A percentile compares a stretch with the other conserved stretches of the same genome.
phyloP scores from a whole-genome alignment of 768 basidiomycete genomes.

The Suillus ampliporus region DNA sequence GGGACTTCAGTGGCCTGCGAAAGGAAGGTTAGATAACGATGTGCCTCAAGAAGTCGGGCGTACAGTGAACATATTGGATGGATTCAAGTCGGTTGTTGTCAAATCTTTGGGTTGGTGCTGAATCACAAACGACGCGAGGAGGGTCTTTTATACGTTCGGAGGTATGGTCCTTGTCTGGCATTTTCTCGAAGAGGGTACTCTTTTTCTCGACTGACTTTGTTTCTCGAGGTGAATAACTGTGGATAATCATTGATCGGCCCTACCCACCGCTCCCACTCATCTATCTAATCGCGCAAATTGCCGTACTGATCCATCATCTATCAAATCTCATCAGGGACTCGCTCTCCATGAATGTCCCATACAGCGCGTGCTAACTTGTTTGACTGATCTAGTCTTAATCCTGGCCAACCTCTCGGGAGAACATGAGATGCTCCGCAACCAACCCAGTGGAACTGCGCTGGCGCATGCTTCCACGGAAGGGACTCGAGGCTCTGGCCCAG shows the following conservation, averaged over 20 bases:
- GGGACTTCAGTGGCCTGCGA: slow-evolving; percentile 4
- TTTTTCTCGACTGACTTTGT: background rate
- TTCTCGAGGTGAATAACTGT: background rate
- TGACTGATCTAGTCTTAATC: background rate
- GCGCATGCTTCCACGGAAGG: background rate
- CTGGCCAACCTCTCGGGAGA: background rate
- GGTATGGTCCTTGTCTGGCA: background rate
- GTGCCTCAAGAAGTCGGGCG: background rate
- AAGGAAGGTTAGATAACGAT: background rate
- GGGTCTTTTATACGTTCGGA: background rate
- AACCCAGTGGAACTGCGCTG: background rate
- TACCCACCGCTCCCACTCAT: background rate
- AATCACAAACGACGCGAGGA: background rate
- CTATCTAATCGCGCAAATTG: background rate
- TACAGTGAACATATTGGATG: slow-evolving; percentile 1
- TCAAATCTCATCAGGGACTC: background rate
- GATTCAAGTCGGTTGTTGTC: background rate
- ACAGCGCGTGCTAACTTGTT: background rate
- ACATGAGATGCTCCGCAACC: no score
- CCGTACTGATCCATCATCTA: background rate
- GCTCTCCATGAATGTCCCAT: background rate
- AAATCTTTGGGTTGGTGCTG: background rate
- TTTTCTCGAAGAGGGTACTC: background rate
- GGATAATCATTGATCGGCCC: background rate
- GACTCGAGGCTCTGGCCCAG: background rate